These are phyloP conservation scores for Yarrowia alimentaria DNA, from an alignment of 805 yeast genomes.

Conservation along the genomic window DNA sequence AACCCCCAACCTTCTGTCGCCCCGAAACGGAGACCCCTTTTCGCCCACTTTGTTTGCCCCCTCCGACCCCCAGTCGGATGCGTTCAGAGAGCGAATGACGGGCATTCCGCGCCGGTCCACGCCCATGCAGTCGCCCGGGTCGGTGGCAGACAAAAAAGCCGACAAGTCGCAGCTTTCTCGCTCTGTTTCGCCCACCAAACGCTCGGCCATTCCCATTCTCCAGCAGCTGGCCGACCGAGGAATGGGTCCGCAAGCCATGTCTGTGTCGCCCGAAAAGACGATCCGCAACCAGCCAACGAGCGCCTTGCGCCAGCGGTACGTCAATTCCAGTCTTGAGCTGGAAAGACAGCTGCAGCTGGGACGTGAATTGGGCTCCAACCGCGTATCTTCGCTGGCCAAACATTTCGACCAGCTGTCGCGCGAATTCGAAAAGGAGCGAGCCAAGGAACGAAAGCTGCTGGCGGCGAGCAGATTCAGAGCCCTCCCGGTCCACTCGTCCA, in stretches of 20 bases:
- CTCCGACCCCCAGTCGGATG: constrained; percentile 5
- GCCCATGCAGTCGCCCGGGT: constrained; percentile 4
- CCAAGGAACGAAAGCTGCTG: constrained; percentile 65
- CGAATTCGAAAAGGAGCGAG: constrained; percentile 87
- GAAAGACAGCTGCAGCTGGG: constrained; percentile 33
- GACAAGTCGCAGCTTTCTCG: constrained; percentile 14
- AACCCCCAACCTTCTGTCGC: too few species aligned
- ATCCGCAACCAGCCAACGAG: constrained; percentile 6
- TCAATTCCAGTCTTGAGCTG: constrained; percentile 31
- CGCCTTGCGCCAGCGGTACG: constrained; percentile 4
- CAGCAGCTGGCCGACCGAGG: constrained; percentile 22
- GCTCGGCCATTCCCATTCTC: constrained; percentile 13
- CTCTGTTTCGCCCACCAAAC: constrained; percentile 13
- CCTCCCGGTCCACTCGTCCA: constrained; percentile 66
- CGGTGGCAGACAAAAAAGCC: background rate
- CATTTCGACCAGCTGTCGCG: constrained; percentile 76
- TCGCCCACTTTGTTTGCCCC: background rate
- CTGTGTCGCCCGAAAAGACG: constrained; percentile 17
- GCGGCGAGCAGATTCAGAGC: constrained; percentile 62
- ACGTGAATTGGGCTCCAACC: constrained; percentile 20
- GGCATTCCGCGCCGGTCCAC: constrained; percentile 19
- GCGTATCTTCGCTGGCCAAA: constrained; percentile 47
- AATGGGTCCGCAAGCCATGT: constrained; percentile 19
- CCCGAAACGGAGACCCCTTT: too few species aligned
- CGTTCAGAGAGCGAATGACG: constrained; percentile 16